Percentiles rank a stretch among this genome's conserved stretches.
These are phyloP conservation scores for Suillus placidus DNA, from an alignment of 768 basidiomycete species.

Conservation along the genomic window DNA sequence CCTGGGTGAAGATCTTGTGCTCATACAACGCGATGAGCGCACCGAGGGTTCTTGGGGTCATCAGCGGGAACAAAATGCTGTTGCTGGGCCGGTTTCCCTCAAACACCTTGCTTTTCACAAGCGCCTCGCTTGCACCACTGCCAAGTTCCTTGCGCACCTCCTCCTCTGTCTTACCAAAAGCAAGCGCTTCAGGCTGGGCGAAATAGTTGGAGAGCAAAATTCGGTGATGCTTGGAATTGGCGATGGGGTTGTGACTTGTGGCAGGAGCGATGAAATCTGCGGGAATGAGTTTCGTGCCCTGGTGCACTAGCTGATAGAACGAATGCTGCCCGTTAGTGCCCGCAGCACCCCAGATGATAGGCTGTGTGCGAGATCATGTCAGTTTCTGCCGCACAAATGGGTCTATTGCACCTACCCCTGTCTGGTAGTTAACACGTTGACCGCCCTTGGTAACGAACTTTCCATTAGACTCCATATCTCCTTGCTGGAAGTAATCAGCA, in stretches of 20 bases:
- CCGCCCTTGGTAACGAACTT: conserved; percentile 96
- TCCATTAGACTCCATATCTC: conserved; percentile 99
- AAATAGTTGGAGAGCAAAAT: conserved; percentile 98
- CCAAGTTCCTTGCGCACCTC: conserved; percentile 74
- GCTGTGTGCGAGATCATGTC: conserved; percentile 45
- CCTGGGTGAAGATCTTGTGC: conserved; percentile 99
- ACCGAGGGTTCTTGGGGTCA: conserved; percentile 88
- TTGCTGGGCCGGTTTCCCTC: conserved; percentile 97
- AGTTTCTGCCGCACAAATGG: conserved; percentile 2
- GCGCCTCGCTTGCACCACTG: conserved; percentile 72
- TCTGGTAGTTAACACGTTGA: conserved; percentile 91
- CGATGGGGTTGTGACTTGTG: conserved; percentile 88
- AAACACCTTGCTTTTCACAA: conserved; percentile 97
- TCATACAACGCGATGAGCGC: conserved; percentile 91
- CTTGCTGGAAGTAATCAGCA: conserved; percentile 99
- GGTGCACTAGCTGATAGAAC: conserved; percentile 97
- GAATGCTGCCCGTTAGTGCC: conserved; percentile 99
- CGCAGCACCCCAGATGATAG: conserved; percentile 98
- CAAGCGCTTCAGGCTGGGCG: conserved; percentile 96
- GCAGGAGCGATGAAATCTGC: conserved; percentile 92
- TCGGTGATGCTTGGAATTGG: conserved; percentile 88
- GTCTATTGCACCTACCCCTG: conserved; percentile 67
- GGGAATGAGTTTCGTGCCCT: conserved; percentile 91
- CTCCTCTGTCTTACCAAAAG: conserved; percentile 96
- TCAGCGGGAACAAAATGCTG: conserved; percentile 90